These are phyloP conservation scores for Phytopythium mirpurense DNA, from an alignment of 352 stramenopile genomes.

Conservation along the genomic window DNA sequence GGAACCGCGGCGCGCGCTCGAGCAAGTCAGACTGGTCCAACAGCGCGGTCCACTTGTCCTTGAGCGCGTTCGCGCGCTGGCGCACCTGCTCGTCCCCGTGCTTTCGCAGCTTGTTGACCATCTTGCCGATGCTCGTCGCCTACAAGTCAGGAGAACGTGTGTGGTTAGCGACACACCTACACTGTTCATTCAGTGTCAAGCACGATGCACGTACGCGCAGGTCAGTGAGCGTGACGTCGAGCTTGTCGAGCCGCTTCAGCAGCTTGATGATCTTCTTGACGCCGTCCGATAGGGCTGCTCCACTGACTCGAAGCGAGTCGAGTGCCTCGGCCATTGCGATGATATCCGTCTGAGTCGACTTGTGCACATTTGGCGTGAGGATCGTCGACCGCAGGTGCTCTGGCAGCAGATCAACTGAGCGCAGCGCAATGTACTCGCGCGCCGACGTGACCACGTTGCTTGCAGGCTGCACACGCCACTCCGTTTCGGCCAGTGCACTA, in stretches of 20 bases:
- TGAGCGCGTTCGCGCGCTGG: slow-evolving; percentile 36
- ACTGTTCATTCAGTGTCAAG: neutral
- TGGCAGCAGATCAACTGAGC: slow-evolving; percentile 80
- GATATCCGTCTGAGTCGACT: slow-evolving; percentile 74
- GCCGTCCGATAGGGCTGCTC: slow-evolving; percentile 15
- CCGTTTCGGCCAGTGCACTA: slow-evolving; percentile 55
- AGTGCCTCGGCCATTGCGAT: slow-evolving; percentile 58
- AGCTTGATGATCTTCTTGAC: slow-evolving; percentile 49
- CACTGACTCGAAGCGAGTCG: slow-evolving; percentile 39
- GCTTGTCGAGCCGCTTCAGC: slow-evolving; percentile 57
- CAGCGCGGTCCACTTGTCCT: slow-evolving; percentile 77
- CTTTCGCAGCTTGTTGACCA: slow-evolving; percentile 82
- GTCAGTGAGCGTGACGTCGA: slow-evolving; percentile 75
- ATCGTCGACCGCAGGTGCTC: slow-evolving; percentile 76
- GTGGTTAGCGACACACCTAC: neutral
- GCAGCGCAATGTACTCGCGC: slow-evolving; percentile 79
- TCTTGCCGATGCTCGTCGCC: slow-evolving; percentile 83
- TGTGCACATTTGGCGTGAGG: slow-evolving; percentile 71
- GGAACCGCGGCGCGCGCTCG: slow-evolving; percentile 50
- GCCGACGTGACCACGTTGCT: slow-evolving; percentile 75
- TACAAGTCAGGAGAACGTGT: slow-evolving; percentile 10
- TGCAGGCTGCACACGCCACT: slow-evolving; percentile 75
- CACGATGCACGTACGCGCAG: slow-evolving; percentile 41
- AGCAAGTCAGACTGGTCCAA: slow-evolving; percentile 65
- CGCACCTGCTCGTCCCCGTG: slow-evolving; percentile 55